Base-by-base conservation (phyloP, 2,329 filamentous ascomycete species). In the Bipolaris bicolor region DNA sequence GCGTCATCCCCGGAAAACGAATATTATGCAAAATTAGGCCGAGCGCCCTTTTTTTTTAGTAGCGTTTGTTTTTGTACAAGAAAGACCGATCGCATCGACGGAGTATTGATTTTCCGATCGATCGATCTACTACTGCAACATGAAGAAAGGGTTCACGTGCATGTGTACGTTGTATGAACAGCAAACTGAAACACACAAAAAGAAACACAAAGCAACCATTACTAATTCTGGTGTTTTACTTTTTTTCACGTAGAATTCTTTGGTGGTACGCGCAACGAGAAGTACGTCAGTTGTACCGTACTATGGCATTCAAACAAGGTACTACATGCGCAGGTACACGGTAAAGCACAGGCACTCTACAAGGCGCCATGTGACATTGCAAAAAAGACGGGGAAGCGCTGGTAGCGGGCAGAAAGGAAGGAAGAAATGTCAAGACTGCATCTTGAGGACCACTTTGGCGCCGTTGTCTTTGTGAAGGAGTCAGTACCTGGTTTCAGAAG, bases 361-460 rank as follows among this genome's bases (percentile, higher is more conserved):
- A 43, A 22, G 20, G 20, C 20, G 11, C 22, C 39, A 41, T 41
- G 39, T 41, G 20, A 41, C 34, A 18, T 16, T 37, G 18, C 26
- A 29, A 29, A 13, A 13, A n/a, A 51, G 39, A 16, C 2, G 5
- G 9, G 37, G 11, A 15, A 1, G 29, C 24, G 29, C 10, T 13
- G 10, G 29, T 31, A 13, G 29, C 29, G 10, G 29, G 29, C 29
- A 31, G 10, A 11, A 31, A 31, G 29, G 29, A 13, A 11, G 22
- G 3, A 20, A 20, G 20, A 2, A 31, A 31, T 11, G 10, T 52
- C 16, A 46, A n/a, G 54, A 50, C 40, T 49, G 51, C 51, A 58
- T 39, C 46, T 55, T 58, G 6, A 58, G n/a, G 1, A 58, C 55
- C 9, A 58, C 50, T 13, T 40, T 49, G 16, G 51, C 45, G 1